phyloP scores from a whole-genome alignment of 306 rosid genomes.

The Ormosia emarginata region DNA sequence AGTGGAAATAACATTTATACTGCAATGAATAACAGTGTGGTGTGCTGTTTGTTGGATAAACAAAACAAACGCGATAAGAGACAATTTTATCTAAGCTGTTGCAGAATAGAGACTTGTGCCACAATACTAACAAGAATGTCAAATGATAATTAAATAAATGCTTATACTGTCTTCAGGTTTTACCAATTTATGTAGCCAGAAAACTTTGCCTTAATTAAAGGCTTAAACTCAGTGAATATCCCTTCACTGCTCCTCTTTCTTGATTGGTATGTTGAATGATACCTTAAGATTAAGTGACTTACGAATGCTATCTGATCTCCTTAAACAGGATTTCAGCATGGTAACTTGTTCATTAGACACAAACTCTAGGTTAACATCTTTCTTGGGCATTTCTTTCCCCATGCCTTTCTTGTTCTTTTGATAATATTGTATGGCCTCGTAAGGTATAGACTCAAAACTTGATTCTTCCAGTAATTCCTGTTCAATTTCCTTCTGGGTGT shows the following conservation, averaged over 20 bases:
- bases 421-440: not conserved
- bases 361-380: not conserved
- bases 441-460: not conserved
- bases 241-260: not conserved
- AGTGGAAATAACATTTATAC: not conserved
- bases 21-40: not conserved
- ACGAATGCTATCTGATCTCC: slow-evolving; percentile 39
- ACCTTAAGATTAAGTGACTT: slow-evolving; percentile 37
- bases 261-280: slow-evolving; percentile 25
- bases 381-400: not conserved
- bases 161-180: not conserved
- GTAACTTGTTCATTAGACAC: slow-evolving; percentile 1
- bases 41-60: not conserved
- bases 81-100: not conserved
- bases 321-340: slow-evolving; percentile 46
- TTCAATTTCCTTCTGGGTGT: not conserved
- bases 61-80: not conserved
- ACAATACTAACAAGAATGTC: not conserved
- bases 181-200: not conserved
- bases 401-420: not conserved
- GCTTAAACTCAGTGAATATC: not conserved
- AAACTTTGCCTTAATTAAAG: not conserved
- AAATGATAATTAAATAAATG: not conserved
- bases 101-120: not conserved
- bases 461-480: not conserved